Evolutionary conservation across 768 basidiomycete species (phyloP), one percentile per base, ranked within the genome.

Genomic region (Mycena kentingensis): DNA sequence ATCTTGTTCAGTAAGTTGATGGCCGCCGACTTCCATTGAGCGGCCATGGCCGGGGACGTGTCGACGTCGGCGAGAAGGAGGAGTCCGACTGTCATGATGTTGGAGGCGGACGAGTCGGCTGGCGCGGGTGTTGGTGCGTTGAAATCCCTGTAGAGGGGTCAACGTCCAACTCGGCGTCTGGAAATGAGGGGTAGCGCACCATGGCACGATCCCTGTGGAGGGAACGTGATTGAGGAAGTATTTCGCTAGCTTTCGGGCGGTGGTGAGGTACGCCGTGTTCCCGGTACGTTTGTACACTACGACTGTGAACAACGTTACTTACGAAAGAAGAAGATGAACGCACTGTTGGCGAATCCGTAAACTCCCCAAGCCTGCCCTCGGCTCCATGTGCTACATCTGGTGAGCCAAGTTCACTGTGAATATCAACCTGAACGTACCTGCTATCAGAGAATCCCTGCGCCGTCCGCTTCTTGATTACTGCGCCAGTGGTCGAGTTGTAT

Each of bases 331-430:
- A 22, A 48, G n/a, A n/a, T n/a, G n/a, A 25, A 70, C 83, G 28
- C 57, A 87, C 87, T 85, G 60, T 82, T 85, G 0, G 84, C 79
- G 63, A 82, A 88, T 0, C 85, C 85, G 57, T 83, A 84, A 25
- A 87, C 76, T 2, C 76, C 87, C 86, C 86, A 88, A 13, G 82
- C 78, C 64, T 90, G 83, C 7, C 87, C 87, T 26, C 87, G 80
- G 39, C 83, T 78, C 87, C 87, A 88, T 6, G 88, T 88, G 64
- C 84, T 87, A 41, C 11, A 10, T 18, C 25, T 13, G 34, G 38
- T 26, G 28, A 24, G 34, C 22, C 29, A 7, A 8, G 34, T 28
- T 26, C 11, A 49, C 5, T 18, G n/a, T 22, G 32, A n/a, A 11
- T 28, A 22, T 22, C 6, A 6, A 16, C 18, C 7, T 26, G 26